A percentile compares a stretch with the other conserved stretches of the same genome.
Conservation (phyloP, 164 flowering plant genomes). For the Stephania japonica region DNA sequence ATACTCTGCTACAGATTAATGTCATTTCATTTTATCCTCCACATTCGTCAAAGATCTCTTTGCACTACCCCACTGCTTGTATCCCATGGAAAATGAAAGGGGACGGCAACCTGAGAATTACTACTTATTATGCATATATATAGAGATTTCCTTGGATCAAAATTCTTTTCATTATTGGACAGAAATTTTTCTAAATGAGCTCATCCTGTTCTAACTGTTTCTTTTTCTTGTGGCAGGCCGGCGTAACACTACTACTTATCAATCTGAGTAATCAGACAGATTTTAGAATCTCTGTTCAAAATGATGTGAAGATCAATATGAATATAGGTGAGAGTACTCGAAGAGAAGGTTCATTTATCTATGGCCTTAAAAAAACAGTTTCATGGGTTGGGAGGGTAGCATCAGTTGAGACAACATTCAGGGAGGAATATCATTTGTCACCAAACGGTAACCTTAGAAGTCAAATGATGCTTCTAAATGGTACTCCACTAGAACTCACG, state of each 20-base stretch:
- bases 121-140: no score
- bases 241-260: conserved; percentile 69
- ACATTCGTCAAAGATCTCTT: no score
- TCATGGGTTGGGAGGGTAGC: conserved; percentile 60
- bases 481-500: conserved; percentile 44
- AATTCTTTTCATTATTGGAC: no score
- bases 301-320: conserved; percentile 21
- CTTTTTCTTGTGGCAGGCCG: conserved; percentile 41
- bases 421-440: conserved; percentile 79
- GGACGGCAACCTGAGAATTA: background rate
- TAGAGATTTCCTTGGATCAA: no score
- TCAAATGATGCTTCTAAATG: conserved; percentile 65
- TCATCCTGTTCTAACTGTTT: background rate
- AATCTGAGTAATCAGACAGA: conserved; percentile 64
- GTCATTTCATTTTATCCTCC: background rate
- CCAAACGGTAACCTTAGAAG: conserved; percentile 67
- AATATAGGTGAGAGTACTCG: conserved; percentile 3
- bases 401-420: conserved; percentile 29
- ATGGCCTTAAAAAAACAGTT: conserved; percentile 39
- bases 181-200: background rate
- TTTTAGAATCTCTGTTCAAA: conserved; percentile 32
- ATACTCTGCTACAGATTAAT: background rate
- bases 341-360: conserved; percentile 26
- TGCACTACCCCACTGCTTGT: background rate
- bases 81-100: background rate